Evolutionary conservation across 2,329 filamentous ascomycete species (phyloP), one percentile per base, ranked within the genome.

Genomic region (Alternaria tenuissima): DNA sequence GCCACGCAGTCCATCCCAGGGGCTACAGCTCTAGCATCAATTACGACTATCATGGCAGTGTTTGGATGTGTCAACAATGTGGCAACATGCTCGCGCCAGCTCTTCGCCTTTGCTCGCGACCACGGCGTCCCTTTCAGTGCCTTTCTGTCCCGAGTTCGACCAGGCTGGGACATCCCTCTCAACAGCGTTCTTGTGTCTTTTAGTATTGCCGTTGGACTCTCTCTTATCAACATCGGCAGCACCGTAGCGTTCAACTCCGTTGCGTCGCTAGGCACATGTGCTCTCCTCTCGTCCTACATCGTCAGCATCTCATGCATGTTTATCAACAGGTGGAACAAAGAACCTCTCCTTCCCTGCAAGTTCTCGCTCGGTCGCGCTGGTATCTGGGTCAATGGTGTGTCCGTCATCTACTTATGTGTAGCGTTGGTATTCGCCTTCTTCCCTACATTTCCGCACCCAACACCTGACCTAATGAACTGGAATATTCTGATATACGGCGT

Each of bases 281-380:
- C 67, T 2, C 59, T 74, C 5, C 52, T 74, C 12, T 69, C 69
- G 1, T 73, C 71, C 2, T 73, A 73, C 57, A 61, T 69, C 16
- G 67, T 85, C 7, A 82, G 81, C 1, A 84, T 85, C 49, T 75
- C 73, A 14, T 30, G 28, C 28, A 30, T 85, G 8, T 68, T 82
- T 9, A 62, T 80, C n/a, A 82, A 82, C 59, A 78, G 82, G 3
- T 70, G 81, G 56, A 76, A 75, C 8, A 67, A 73, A 2, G 77
- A 84, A 52, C 59, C 74, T 1, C 76, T 85, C 1, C 80, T 83
- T 1, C 76, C 75, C 0, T 79, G 78, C 2, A 78, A 79, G 14
- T 85, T 82, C 77, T 78, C 75, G 9, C 76, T 85, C 5, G 83
- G 84, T 7, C 73, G 70, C 26, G 80, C 73, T 47, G 82, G 83